These are phyloP conservation scores for Auriscalpium vulgare DNA, from an alignment of 768 basidiomycete species.

Conservation along the genomic window DNA sequence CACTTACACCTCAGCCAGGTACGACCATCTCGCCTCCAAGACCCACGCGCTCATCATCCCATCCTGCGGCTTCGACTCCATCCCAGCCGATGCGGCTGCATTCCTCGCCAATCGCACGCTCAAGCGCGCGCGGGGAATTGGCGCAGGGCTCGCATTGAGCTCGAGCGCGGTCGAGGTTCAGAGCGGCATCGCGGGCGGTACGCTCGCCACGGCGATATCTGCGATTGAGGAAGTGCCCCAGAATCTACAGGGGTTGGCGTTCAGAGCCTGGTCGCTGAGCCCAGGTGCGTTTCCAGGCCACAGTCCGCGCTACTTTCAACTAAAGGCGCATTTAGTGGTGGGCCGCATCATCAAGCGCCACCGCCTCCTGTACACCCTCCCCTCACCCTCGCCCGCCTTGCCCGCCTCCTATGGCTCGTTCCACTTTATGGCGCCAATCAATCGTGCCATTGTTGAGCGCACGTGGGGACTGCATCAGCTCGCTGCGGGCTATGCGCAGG, in stretches of 20 bases:
- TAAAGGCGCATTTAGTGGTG: neutral
- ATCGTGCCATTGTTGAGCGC: constrained; percentile 45
- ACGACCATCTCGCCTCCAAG: constrained; percentile 63
- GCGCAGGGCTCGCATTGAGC: constrained; percentile 42
- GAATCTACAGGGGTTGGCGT: constrained; percentile 22
- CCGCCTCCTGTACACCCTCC: constrained; percentile 29
- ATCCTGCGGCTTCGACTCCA: constrained; percentile 68
- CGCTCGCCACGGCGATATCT: constrained; percentile 29
- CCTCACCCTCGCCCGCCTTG: constrained; percentile 22
- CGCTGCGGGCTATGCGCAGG: constrained; percentile 10
- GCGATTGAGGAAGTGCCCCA: constrained; percentile 24
- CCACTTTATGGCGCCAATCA: constrained; percentile 37
- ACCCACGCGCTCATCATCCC: constrained; percentile 73
- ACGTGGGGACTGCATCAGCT: constrained; percentile 45
- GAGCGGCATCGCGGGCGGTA: constrained; percentile 59
- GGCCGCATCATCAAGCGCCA: constrained; percentile 26
- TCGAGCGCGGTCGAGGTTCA: constrained; percentile 40
- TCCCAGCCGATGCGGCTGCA: constrained; percentile 65
- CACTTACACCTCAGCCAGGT: constrained; percentile 32
- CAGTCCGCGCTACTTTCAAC: neutral
- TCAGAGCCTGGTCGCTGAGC: constrained; percentile 32
- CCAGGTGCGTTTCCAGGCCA: constrained; percentile 28
- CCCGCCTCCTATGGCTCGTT: constrained; percentile 28
- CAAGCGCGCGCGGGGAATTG: constrained; percentile 34
- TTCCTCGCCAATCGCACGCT: constrained; percentile 66